Conservation (phyloP, 192 early-diverging fungal genomes). For the Rhizoclosmatium sp. region DNA sequence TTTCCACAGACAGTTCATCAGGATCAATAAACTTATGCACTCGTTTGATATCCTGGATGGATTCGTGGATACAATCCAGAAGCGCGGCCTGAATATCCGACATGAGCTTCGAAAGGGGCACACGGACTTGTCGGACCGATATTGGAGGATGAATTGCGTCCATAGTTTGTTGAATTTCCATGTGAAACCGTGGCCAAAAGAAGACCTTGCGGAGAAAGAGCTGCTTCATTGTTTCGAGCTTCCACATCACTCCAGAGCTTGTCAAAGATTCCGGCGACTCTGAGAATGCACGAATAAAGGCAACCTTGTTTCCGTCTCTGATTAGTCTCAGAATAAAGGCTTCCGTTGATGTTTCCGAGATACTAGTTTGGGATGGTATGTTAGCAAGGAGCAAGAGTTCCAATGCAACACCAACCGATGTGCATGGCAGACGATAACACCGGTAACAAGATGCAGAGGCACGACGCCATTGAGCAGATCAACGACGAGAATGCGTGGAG, state of each 20-base stretch:
- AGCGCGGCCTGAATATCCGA: constrained; percentile 80
- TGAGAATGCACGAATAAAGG: constrained; percentile 95
- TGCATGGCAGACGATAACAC: constrained; percentile 87
- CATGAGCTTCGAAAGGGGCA: constrained; percentile 85
- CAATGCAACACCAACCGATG: constrained; percentile 63
- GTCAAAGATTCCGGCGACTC: constrained; percentile 85
- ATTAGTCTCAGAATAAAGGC: constrained; percentile 88
- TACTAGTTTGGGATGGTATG: constrained; percentile 46
- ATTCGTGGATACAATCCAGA: constrained; percentile 84
- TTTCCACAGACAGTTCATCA: constrained; percentile 86
- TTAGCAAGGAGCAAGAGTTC: not conserved
- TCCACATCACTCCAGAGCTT: constrained; percentile 73
- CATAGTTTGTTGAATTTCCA: constrained; percentile 63
- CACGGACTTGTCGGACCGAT: constrained; percentile 36
- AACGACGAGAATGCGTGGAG: constrained; percentile 86
- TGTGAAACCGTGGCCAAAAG: constrained; percentile 90
- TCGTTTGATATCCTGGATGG: constrained; percentile 77
- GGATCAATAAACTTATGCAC: constrained; percentile 54
- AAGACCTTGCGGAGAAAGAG: constrained; percentile 83
- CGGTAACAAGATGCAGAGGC: constrained; percentile 78
- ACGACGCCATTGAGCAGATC: constrained; percentile 85
- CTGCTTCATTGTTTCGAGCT: constrained; percentile 83
- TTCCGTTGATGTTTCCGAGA: constrained; percentile 82
- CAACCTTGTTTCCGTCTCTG: constrained; percentile 76
- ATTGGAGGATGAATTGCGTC: constrained; percentile 43